phyloP scores from a whole-genome alignment of 2,329 filamentous ascomycete species.

The Pestalotiopsis sp. region DNA sequence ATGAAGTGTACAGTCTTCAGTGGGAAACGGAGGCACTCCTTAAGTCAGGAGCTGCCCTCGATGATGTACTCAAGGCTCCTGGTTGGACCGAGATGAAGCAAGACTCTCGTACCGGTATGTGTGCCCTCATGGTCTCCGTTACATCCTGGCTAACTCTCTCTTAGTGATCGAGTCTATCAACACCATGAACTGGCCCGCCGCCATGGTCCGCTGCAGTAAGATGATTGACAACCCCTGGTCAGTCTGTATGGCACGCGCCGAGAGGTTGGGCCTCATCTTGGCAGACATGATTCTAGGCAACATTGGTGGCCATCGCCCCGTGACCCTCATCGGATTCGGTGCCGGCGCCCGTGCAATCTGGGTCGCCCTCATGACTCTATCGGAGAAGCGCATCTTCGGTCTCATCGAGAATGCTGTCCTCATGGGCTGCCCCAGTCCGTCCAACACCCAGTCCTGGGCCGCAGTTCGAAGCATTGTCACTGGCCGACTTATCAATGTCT shows the following conservation, averaged over 20 bases:
- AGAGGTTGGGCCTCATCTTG: conserved; percentile 71
- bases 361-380: conserved; percentile 75
- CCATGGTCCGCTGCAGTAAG: conserved; percentile 68
- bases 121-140: not conserved
- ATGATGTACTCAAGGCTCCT: conserved; percentile 74
- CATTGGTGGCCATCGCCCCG: conserved; percentile 79
- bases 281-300: conserved; percentile 82
- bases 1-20: conserved; percentile 80
- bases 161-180: not conserved
- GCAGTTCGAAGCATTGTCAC: conserved; percentile 77
- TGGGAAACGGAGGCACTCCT: conserved; percentile 81
- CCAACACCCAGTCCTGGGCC: conserved; percentile 73
- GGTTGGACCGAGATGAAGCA: conserved; percentile 75
- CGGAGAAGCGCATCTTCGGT: conserved; percentile 79
- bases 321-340: conserved; percentile 81
- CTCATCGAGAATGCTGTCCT: conserved; percentile 82
- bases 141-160: not conserved
- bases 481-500: conserved; percentile 88
- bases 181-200: conserved; percentile 56
- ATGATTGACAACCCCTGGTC: conserved; percentile 83
- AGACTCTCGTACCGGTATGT: conserved; percentile 48
- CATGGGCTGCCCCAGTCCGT: conserved; percentile 80
- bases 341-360: conserved; percentile 83
- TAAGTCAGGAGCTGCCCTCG: conserved; percentile 77
- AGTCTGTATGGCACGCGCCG: conserved; percentile 73